Conservation (phyloP, 1,139 yeast genomes). For the Groenewaldozyma auringiensis region DNA sequence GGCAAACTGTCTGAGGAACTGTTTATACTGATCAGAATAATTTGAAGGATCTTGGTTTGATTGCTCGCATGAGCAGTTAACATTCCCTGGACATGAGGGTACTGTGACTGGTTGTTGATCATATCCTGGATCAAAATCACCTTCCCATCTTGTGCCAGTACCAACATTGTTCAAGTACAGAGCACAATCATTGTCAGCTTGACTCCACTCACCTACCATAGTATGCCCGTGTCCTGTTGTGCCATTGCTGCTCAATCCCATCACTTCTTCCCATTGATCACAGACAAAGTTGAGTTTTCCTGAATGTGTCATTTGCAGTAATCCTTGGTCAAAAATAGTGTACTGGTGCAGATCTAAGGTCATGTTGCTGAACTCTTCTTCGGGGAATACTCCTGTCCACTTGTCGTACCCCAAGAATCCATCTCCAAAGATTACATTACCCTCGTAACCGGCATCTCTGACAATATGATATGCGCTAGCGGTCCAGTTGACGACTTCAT, state of each 20-base stretch:
- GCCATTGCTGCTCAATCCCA: slow-evolving; percentile 44
- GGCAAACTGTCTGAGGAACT: slow-evolving; percentile 27
- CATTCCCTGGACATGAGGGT: slow-evolving; percentile 24
- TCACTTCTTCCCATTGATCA: slow-evolving; percentile 44
- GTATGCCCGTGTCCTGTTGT: slow-evolving; percentile 49
- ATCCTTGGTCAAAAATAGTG: slow-evolving; percentile 54
- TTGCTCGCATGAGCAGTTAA: slow-evolving; percentile 26
- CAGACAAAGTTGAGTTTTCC: slow-evolving; percentile 29
- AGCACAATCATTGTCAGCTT: slow-evolving; percentile 90
- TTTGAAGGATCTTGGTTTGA: slow-evolving; percentile 23
- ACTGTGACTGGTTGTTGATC: slow-evolving; percentile 19
- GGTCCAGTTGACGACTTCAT: slow-evolving; percentile 29
- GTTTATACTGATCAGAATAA: slow-evolving; percentile 25
- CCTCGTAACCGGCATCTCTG: slow-evolving; percentile 24
- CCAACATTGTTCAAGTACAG: slow-evolving; percentile 83
- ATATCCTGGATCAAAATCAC: slow-evolving; percentile 29
- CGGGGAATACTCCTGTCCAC: slow-evolving; percentile 30
- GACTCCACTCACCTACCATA: slow-evolving; percentile 82
- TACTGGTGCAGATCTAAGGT: slow-evolving; percentile 49
- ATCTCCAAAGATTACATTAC: slow-evolving; percentile 29
- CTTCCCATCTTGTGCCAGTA: slow-evolving; percentile 79
- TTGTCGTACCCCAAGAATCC: slow-evolving; percentile 29
- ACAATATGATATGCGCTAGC: slow-evolving; percentile 27
- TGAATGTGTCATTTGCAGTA: slow-evolving; percentile 52
- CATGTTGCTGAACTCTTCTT: slow-evolving; percentile 60